phyloP scores from a whole-genome alignment of 306 rosid species.

The Albizia julibrissin region DNA sequence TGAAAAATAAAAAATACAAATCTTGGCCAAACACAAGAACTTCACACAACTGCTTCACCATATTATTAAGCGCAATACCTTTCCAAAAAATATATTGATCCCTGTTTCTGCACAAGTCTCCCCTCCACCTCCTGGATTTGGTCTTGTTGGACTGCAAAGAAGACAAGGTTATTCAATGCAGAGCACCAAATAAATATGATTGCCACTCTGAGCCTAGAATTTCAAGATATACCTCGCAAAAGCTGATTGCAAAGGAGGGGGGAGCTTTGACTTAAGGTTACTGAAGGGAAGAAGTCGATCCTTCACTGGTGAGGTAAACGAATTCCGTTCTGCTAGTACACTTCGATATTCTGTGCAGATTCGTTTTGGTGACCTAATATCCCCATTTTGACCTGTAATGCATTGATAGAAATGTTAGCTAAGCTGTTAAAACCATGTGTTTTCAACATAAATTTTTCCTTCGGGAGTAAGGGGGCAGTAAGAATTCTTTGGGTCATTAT shows the following conservation, averaged over 20 bases:
- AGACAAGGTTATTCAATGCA: slow-evolving; percentile 14
- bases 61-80: slow-evolving; percentile 52
- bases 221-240: slow-evolving; percentile 77
- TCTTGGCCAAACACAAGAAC: slow-evolving; percentile 25
- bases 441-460: not conserved
- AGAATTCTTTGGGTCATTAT: not conserved
- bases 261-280: slow-evolving; percentile 76
- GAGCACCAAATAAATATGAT: not conserved
- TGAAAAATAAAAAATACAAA: slow-evolving; percentile 11
- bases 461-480: not conserved
- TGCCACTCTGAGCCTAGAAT: slow-evolving; percentile 21
- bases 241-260: slow-evolving; percentile 90
- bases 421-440: slow-evolving; percentile 15
- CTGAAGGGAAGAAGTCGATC: slow-evolving; percentile 73
- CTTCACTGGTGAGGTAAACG: slow-evolving; percentile 75
- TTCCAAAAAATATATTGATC: slow-evolving; percentile 82
- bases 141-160: slow-evolving; percentile 87
- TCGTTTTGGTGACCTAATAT: slow-evolving; percentile 72
- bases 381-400: slow-evolving; percentile 68
- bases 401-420: not conserved
- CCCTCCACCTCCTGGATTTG: slow-evolving; percentile 98
- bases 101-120: slow-evolving; percentile 99
- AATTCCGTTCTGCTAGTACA: slow-evolving; percentile 61
- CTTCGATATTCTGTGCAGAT: slow-evolving; percentile 54
- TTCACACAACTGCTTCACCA: not conserved